Conservation (phyloP, 352 stramenopile genomes). For the Peronospora farinosa region DNA sequence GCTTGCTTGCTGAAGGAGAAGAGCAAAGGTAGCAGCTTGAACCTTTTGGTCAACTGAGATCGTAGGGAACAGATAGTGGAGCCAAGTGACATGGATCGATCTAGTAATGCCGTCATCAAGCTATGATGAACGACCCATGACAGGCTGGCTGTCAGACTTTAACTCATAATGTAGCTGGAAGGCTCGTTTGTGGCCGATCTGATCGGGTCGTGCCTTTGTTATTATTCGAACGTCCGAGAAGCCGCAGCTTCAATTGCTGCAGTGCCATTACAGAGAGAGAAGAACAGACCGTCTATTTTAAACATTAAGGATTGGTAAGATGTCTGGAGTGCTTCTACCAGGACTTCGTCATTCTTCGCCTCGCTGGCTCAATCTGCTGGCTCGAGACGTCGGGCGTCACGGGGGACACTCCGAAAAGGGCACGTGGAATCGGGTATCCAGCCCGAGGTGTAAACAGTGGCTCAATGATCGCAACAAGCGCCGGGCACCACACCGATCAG, state of each 20-base stretch:
- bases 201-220: conserved; percentile 2
- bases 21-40: conserved; percentile 4
- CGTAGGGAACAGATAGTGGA: conserved; percentile 12
- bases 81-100: conserved; percentile 15
- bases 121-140: conserved; percentile 20
- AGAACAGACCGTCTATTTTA: no score
- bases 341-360: no score
- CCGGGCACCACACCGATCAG: no score
- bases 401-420: no score
- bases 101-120: conserved; percentile 26
- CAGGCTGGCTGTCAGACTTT: background rate
- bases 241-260: background rate
- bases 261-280: no score
- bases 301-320: no score
- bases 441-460: no score
- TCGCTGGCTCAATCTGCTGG: no score
- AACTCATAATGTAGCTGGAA: background rate
- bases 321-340: no score
- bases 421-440: no score
- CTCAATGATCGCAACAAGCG: no score
- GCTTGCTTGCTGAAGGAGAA: background rate
- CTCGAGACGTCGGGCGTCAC: no score
- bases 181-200: conserved; percentile 6
- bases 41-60: conserved; percentile 18
- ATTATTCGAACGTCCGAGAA: background rate